Percentiles rank a stretch among this genome's conserved stretches.
phyloP scores from a whole-genome alignment of 2,329 filamentous ascomycete genomes.

The Mycosphaerella sp. region DNA sequence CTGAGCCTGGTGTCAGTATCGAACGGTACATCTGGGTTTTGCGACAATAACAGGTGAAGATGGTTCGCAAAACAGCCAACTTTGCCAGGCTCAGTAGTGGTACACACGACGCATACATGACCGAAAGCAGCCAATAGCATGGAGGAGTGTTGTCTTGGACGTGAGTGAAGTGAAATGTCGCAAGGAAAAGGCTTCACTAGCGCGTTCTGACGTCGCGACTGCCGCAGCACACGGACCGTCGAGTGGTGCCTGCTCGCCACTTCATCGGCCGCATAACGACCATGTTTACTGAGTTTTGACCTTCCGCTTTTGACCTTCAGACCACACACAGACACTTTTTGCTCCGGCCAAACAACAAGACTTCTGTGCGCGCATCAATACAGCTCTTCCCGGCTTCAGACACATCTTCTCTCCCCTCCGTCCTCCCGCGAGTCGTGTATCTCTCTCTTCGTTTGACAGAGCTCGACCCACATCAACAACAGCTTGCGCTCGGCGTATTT shows the following conservation, averaged over 20 bases:
- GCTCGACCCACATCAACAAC: neutral
- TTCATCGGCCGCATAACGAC: neutral
- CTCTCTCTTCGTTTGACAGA: neutral
- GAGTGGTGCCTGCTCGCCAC: neutral
- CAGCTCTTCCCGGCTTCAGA: neutral
- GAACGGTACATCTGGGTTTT: too few relatives aligned
- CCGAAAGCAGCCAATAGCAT: too few relatives aligned
- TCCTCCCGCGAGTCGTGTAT: neutral
- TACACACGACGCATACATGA: too few relatives aligned
- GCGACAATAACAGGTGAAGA: too few relatives aligned
- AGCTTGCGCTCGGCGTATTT: slow-evolving; percentile 1
- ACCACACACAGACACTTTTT: neutral
- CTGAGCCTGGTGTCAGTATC: too few relatives aligned
- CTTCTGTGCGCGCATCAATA: neutral
- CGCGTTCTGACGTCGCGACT: neutral
- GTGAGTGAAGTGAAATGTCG: neutral
- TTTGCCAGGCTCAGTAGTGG: too few relatives aligned
- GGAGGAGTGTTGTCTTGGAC: too few relatives aligned
- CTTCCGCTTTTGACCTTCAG: neutral
- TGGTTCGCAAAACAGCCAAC: too few relatives aligned
- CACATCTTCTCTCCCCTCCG: too few relatives aligned
- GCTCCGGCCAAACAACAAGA: neutral
- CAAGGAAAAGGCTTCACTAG: neutral
- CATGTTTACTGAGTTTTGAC: neutral
- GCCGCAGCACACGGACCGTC: too few relatives aligned